These are phyloP conservation scores for Candida tibetensis DNA, from an alignment of 805 yeast species.

Conservation along the genomic window DNA sequence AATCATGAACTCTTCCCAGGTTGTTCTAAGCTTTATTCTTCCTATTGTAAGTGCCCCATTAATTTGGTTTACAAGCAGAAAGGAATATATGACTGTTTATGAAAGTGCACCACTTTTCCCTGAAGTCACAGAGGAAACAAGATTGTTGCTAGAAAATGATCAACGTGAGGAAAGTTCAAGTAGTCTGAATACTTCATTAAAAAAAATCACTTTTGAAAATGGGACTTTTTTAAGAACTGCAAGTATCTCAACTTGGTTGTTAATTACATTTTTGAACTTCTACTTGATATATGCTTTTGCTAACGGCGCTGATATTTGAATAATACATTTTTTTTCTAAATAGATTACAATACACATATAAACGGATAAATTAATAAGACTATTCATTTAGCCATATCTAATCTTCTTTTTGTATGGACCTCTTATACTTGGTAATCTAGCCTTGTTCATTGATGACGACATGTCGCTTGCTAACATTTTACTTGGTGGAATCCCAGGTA, in stretches of 20 bases:
- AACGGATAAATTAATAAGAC: background rate
- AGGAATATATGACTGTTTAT: conserved; percentile 40
- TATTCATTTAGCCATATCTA: conserved; percentile 5
- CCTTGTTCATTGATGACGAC: conserved; percentile 3
- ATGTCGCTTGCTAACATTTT: conserved; percentile 5
- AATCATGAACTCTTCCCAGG: conserved; percentile 46
- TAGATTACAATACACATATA: background rate
- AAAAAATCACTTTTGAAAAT: conserved; percentile 37
- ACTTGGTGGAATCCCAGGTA: conserved; percentile 58
- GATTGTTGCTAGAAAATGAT: conserved; percentile 11
- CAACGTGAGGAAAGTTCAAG: conserved; percentile 9
- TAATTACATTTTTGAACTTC: conserved; percentile 38
- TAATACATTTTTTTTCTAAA: background rate
- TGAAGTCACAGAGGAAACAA: conserved; percentile 11
- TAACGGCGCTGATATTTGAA: conserved; percentile 39
- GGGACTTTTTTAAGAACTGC: conserved; percentile 31
- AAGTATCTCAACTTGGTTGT: conserved; percentile 38
- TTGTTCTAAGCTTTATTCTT: conserved; percentile 41
- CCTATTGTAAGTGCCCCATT: conserved; percentile 46
- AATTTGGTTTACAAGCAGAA: conserved; percentile 41
- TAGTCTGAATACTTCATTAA: conserved; percentile 12
- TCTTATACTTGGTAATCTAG: conserved; percentile 38
- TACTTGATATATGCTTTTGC: conserved; percentile 42
- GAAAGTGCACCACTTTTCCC: conserved; percentile 12
- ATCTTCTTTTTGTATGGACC: conserved; percentile 39